Base-by-base conservation (phyloP, 371 early-diverging fungal species). In the Phascolomyces articulosus region DNA sequence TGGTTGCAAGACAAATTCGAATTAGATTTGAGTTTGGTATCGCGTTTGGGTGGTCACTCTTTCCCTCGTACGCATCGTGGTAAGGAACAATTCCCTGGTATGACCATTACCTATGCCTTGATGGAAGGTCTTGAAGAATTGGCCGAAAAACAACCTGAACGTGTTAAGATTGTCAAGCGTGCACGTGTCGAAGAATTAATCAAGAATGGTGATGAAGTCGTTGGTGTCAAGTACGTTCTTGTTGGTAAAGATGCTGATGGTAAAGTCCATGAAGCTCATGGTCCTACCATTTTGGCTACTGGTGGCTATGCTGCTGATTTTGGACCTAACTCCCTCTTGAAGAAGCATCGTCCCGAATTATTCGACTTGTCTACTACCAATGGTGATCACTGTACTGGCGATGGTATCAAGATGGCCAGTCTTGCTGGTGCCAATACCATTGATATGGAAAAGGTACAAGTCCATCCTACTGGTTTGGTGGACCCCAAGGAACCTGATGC, bases 371-470 rank as follows among this genome's bases (percentile, higher is more conserved):
- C 86, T 18, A 93, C 98, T 20, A 97, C 98, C 62, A 98, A 97
- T 76, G 97, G 97, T 65, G 91, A 93, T 67, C 94, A 94, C 85
- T 94, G 94, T 73, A 95, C 96, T 28, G 97, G 97, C 72, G 97
- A 98, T 73, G 98, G 97, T 74, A 90, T 96, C 79, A 94, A 94
- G 83, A 91, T 98, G 90, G 85, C 93, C 40, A 69, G 86, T 26
- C 87, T 83, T 26, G 85, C 87, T 58, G 97, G 97, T 51, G 96
- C 91, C 48, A 91, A 86, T 81, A 87, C 92, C 40, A 88, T 95
- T 66, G 95, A 96, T 82, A 87, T 98, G 85, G 96, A 98, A 65
- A 95, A 95, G 79, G 94, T 98, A 54, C 98, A 98, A 79, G 96
- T 98, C 34, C 97, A 98, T 72, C 98, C 98, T 54, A 98, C 98